Conservation (phyloP, 768 basidiomycete genomes). For the Tricholoma saponaceum region DNA sequence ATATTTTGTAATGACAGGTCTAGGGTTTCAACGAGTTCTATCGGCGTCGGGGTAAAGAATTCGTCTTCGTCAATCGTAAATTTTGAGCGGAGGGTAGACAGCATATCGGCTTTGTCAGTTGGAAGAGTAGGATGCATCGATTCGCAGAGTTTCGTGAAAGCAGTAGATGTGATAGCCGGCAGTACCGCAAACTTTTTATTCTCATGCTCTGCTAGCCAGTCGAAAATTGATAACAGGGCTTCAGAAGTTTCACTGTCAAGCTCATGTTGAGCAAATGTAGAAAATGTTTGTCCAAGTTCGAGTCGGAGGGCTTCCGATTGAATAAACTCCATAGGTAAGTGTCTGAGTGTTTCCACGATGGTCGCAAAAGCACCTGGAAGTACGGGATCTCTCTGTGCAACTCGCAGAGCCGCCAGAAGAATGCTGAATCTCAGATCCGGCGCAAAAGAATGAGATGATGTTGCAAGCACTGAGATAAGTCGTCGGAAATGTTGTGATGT, state of each 20-base stretch:
- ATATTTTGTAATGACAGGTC: constrained; percentile 44
- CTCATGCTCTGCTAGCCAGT: constrained; percentile 50
- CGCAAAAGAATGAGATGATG: constrained; percentile 21
- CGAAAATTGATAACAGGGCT: constrained; percentile 39
- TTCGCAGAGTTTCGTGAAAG: constrained; percentile 44
- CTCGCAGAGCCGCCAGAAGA: constrained; percentile 27
- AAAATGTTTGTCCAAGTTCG: constrained; percentile 32
- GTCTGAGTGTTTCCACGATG: neutral
- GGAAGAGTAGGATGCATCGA: constrained; percentile 24
- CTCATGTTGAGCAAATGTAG: constrained; percentile 23
- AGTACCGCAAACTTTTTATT: constrained; percentile 43
- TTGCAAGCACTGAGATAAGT: constrained; percentile 28
- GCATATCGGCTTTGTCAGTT: constrained; percentile 14
- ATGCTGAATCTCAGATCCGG: constrained; percentile 28
- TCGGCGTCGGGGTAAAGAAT: constrained; percentile 21
- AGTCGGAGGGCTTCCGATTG: constrained; percentile 23
- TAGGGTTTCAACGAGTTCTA: constrained; percentile 37
- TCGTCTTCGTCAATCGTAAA: constrained; percentile 41
- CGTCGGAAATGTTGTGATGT: constrained; percentile 40
- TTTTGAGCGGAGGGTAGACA: constrained; percentile 21
- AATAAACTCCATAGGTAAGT: constrained; percentile 16
- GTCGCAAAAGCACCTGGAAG: constrained; percentile 9
- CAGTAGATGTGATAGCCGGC: constrained; percentile 42
- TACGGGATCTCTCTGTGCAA: constrained; percentile 25
- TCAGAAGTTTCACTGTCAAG: constrained; percentile 36